Conservation (phyloP, 805 yeast species). For the Candida glaebosa region DNA sequence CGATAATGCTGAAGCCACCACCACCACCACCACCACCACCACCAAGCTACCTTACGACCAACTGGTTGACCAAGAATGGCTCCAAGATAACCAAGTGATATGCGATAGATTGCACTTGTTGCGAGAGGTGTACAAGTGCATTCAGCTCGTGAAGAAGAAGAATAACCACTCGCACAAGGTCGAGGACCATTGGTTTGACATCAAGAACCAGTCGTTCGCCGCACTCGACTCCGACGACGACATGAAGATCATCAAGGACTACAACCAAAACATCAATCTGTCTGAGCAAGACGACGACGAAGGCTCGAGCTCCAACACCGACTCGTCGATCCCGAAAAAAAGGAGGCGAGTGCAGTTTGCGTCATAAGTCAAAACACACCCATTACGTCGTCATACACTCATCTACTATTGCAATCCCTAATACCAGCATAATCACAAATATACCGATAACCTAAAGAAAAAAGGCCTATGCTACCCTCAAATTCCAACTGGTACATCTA, state of each 20-base stretch:
- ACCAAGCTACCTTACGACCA: slow-evolving; percentile 3
- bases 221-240: neutral
- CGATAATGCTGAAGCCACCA: neutral
- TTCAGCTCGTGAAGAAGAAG: slow-evolving; percentile 20
- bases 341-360: neutral
- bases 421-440: too few relatives aligned
- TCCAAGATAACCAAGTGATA: slow-evolving; percentile 18
- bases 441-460: too few relatives aligned
- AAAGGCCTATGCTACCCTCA: too few relatives aligned
- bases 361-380: neutral
- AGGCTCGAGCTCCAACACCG: slow-evolving; percentile 13
- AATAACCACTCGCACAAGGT: neutral
- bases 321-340: slow-evolving; percentile 4
- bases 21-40: neutral
- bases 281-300: slow-evolving; percentile 15
- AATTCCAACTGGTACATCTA: too few relatives aligned
- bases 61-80: slow-evolving; percentile 21
- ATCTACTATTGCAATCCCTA: too few relatives aligned
- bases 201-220: neutral
- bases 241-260: neutral
- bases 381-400: too few relatives aligned
- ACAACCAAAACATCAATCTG: slow-evolving; percentile 1
- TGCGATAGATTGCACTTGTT: slow-evolving; percentile 25
- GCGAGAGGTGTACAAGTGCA: slow-evolving; percentile 24
- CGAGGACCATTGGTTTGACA: neutral